These are phyloP conservation scores for Neurospora sp. DNA, from an alignment of 495 filamentous ascomycete genomes.

Conservation along the genomic window DNA sequence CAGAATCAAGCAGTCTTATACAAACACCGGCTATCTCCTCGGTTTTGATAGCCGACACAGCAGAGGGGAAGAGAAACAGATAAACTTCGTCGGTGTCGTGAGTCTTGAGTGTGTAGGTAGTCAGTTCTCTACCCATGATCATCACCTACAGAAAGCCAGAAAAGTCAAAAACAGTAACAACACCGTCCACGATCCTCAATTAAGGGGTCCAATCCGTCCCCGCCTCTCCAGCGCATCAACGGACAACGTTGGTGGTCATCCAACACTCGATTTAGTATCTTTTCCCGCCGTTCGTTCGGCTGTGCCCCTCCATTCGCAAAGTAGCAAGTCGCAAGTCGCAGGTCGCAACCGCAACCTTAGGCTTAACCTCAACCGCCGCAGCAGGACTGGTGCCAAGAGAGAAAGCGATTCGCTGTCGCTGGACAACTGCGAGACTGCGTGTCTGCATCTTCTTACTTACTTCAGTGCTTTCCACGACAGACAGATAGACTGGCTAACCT, in stretches of 20 bases:
- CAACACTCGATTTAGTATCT: background rate
- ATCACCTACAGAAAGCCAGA: background rate
- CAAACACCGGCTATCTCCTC: background rate
- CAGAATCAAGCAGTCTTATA: background rate
- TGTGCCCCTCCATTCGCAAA: background rate
- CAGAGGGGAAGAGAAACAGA: background rate
- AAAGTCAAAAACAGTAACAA: background rate
- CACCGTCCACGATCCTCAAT: background rate
- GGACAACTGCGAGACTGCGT: background rate
- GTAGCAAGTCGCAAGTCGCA: background rate
- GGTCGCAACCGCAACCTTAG: background rate
- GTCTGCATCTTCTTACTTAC: too few species aligned
- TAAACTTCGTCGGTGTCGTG: too few species aligned
- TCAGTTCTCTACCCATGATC: background rate
- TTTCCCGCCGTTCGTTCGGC: background rate
- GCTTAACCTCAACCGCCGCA: background rate
- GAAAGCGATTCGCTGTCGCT: background rate
- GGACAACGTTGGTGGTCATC: background rate
- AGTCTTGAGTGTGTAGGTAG: too few species aligned
- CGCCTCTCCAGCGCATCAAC: background rate
- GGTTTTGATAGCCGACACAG: background rate
- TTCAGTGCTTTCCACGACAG: too few species aligned
- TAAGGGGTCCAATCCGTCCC: background rate
- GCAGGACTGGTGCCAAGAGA: background rate
- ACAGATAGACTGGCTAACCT: too few species aligned